Base-by-base conservation (phyloP, 768 basidiomycete species). In the Mycena leptocephala region DNA sequence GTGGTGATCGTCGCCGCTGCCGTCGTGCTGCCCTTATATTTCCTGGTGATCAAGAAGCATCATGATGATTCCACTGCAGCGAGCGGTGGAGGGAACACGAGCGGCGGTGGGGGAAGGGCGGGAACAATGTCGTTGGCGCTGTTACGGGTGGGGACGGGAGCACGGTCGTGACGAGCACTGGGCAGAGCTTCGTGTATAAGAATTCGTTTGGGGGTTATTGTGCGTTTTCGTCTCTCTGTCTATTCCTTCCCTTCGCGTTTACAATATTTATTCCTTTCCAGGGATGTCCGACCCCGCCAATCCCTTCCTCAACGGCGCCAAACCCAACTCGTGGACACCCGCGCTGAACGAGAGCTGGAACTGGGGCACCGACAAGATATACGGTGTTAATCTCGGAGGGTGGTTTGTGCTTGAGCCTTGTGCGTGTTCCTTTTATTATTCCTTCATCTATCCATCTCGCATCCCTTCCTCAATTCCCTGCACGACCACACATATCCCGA, bases 141-240 rank as follows among this genome's bases (percentile, higher is more conserved):
- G 22, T 35, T 6, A 59, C 33, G 16, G 58, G 58, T 18, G 58
- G 58, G 20, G 33, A 59, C 16, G 28, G 30, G 32, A 35, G 58
- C 33, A 35, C 58, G 22, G 58, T 35, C 22, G 33, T 35, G 18
- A 59, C 58, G 33, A 26, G 33, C 18, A 95, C 80, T 81, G 97
- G 96, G 1, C 84, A 90, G 1, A 92, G 89, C 2, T 94, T 97
- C 84, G 92, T 88, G 3, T 97, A 98, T 83, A 87, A 87, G 72
- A 97, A 97, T 84, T 85, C 89, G 26, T 95, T 95, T 81, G 95
- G 92, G 35, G 94, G 94, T 39, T 91, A 89, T 80, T 94, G 93
- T 93, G 82, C 90, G 92, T 88, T 48, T 20, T n/a, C 68, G 26
- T 53, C 74, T 78, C 67, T 24, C 46, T 69, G 33, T 33, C 55